These are phyloP conservation scores for Spraguea lophii DNA, from an alignment of 371 early-diverging fungal species.

Conservation along the genomic window DNA sequence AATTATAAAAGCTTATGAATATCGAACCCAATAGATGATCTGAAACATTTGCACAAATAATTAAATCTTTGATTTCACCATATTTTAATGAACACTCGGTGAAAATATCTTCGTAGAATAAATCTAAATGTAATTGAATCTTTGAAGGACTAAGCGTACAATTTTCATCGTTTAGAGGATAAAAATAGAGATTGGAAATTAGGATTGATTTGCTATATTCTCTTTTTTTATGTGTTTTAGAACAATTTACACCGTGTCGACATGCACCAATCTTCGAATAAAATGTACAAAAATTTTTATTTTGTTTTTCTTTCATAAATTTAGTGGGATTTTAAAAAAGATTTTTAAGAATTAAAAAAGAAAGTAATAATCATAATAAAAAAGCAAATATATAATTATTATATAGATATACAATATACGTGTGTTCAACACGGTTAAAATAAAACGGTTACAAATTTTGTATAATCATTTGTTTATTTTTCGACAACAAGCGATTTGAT, in stretches of 20 bases:
- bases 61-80: slow-evolving; percentile 78
- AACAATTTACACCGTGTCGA: slow-evolving; percentile 79
- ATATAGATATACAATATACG: too few relatives aligned
- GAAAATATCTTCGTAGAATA: slow-evolving; percentile 82
- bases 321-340: too few relatives aligned
- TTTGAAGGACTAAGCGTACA: slow-evolving; percentile 53
- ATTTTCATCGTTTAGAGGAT: slow-evolving; percentile 61
- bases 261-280: slow-evolving; percentile 94
- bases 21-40: slow-evolving; percentile 73
- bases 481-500: too few relatives aligned
- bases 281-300: slow-evolving; percentile 82
- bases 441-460: too few relatives aligned
- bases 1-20: slow-evolving; percentile 73
- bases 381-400: too few relatives aligned
- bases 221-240: slow-evolving; percentile 85
- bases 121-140: slow-evolving; percentile 71
- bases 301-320: too few relatives aligned
- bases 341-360: too few relatives aligned
- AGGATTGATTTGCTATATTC: slow-evolving; percentile 72
- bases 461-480: too few relatives aligned
- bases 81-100: slow-evolving; percentile 69
- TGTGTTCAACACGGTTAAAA: too few relatives aligned
- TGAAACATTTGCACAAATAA: slow-evolving; percentile 83
- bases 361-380: too few relatives aligned
- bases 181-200: slow-evolving; percentile 71